A percentile compares a stretch with the other conserved stretches of the same genome.
Evolutionary conservation across 495 filamentous ascomycete species (phyloP).

Genomic region (Cladorrhinum samala): DNA sequence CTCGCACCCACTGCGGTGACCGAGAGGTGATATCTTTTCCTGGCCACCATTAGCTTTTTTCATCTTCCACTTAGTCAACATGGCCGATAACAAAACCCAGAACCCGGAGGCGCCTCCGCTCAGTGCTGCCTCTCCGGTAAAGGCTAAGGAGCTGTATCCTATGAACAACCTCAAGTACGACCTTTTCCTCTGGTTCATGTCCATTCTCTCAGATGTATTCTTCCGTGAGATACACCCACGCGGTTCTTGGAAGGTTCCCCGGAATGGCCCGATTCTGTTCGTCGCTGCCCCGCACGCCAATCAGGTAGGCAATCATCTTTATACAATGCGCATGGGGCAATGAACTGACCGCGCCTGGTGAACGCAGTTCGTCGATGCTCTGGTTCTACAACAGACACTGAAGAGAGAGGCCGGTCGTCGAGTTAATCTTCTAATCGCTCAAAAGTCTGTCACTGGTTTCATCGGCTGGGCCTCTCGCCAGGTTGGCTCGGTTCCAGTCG

Average conservation of each 20-base stretch:
- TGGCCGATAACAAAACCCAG: conserved; percentile 14
- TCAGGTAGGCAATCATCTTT: conserved; percentile 52
- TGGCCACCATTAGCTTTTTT: background rate
- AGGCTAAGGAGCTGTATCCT: conserved; percentile 54
- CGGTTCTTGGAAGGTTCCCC: conserved; percentile 86
- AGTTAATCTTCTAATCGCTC: conserved; percentile 86
- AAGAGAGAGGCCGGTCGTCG: conserved; percentile 79
- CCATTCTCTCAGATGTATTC: conserved; percentile 85
- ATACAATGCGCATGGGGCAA: background rate
- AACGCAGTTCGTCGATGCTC: conserved; percentile 80
- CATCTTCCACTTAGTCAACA: conserved; percentile 6
- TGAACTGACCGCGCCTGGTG: conserved; percentile 6
- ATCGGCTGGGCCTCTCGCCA: conserved; percentile 75
- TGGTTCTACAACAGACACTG: conserved; percentile 87
- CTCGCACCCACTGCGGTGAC: background rate
- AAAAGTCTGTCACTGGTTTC: conserved; percentile 87
- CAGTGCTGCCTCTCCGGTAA: conserved; percentile 18
- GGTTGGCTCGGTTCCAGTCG: conserved; percentile 82
- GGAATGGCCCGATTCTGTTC: conserved; percentile 82
- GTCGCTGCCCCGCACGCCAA: conserved; percentile 99
- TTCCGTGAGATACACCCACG: conserved; percentile 96
- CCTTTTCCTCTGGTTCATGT: conserved; percentile 73
- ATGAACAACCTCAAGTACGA: conserved; percentile 76
- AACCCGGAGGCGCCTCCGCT: conserved; percentile 15
- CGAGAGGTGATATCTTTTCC: too few relatives aligned